Evolutionary conservation across 805 yeast genomes (phyloP).

Genomic region (Maudiozyma turicensis): DNA sequence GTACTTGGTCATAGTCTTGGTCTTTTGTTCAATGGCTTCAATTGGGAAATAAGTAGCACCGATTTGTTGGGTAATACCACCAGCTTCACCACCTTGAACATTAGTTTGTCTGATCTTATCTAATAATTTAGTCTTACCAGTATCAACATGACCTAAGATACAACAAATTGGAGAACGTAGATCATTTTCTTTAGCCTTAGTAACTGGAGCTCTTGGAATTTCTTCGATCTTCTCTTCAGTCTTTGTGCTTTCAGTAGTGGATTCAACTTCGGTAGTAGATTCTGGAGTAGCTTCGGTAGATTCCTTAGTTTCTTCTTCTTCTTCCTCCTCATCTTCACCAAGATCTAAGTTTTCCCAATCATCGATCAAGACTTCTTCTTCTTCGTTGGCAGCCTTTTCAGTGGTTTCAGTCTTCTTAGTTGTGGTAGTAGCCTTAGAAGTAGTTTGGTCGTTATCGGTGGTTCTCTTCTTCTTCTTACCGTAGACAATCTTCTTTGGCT

Average conservation of each 20-base stretch:
- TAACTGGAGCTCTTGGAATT: constrained; percentile 9
- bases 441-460: constrained; percentile 20
- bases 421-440: constrained; percentile 19
- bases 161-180: constrained; percentile 98
- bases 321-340: constrained; percentile 42
- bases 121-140: constrained; percentile 95
- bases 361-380: constrained; percentile 57
- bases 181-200: constrained; percentile 34
- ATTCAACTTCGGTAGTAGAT: constrained; percentile 2
- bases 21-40: constrained; percentile 83
- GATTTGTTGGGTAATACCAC: constrained; percentile 99
- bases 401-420: constrained; percentile 16
- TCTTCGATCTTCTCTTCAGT: constrained; percentile 26
- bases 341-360: constrained; percentile 77
- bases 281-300: constrained; percentile 20
- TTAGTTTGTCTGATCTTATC: constrained; percentile 98
- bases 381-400: constrained; percentile 27
- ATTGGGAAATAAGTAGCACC: constrained; percentile 99
- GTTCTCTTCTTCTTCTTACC: constrained; percentile 58
- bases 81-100: constrained; percentile 99
- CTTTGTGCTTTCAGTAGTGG: constrained; percentile 9
- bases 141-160: constrained; percentile 98
- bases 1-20: constrained; percentile 79
- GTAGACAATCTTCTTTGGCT: constrained; percentile 62
- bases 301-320: constrained; percentile 14